Evolutionary conservation across 208 protist genomes (phyloP), one percentile per base, ranked within the genome.

Genomic region (Willaertia magna): DNA sequence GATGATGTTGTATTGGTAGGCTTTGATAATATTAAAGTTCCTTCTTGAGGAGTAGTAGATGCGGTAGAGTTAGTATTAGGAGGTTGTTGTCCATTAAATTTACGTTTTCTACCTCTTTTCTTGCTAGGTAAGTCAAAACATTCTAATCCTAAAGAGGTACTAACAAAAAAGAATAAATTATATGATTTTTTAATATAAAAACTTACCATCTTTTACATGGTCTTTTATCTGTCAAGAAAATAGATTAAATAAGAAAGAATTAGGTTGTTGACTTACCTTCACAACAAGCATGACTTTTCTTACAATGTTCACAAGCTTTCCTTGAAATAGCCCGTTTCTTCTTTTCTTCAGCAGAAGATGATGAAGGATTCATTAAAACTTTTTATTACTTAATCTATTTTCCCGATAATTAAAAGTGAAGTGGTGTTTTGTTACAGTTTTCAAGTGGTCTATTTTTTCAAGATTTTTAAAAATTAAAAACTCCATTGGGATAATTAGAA

Each of bases 31-130:
- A 67, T 18, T 34, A 30, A 6, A 2, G 55, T 34, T 34, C 34
- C 26, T 67, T 67, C 22, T 34, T 67, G 12, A 6, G 55, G 12
- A 34, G 18, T 9, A 67, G 55, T 34, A 67, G 12, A 44, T 40
- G 34, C 7, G 18, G 42, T 14, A 6, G 61, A 20, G 18, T 12
- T 1, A 4, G 61, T 14, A 40, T 18, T 75, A 40, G 61, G 0
- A 18, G 30, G 30, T 34, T 75, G 61, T 34, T 40, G 26, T 22
- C 18, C 39, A 39, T 11, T 30, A 49, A 81, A 81, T 51, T 81
- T 81, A 39, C 76, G 42, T 51, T 81, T 81, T 51, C 76, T 47
- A n/a, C 76, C 76, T 81, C 76, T 47, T n/a, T 81, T 81, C 14
- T 81, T 81, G 11, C 43, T 51, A 16, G 76, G 76, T 39, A 81